Evolutionary conservation across 1,284 basidiomycete species (phyloP).

Genomic region (Austropuccinia psidii): DNA sequence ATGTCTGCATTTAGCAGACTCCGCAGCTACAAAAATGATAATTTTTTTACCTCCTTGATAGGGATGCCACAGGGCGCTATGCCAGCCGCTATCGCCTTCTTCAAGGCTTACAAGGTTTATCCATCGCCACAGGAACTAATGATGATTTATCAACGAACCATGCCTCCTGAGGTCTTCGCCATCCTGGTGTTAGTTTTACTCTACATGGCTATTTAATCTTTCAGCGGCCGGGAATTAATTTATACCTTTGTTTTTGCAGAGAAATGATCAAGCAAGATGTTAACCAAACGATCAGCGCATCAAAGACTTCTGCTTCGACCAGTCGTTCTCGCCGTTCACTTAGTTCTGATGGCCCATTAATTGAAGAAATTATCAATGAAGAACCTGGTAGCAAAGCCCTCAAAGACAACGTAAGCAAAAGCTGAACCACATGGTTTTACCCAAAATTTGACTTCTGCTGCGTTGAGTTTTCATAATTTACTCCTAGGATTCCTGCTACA

Average conservation of each 20-base stretch:
- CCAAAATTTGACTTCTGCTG: too few relatives aligned
- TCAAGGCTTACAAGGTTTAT: slow-evolving; percentile 47
- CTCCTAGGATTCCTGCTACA: too few relatives aligned
- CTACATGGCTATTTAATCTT: neutral
- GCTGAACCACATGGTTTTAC: too few relatives aligned
- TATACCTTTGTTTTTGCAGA: neutral
- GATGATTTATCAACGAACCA: slow-evolving; percentile 48
- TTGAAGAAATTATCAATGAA: slow-evolving; percentile 34
- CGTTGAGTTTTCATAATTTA: too few relatives aligned
- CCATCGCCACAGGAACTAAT: slow-evolving; percentile 46
- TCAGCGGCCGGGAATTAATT: neutral
- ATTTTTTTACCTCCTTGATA: slow-evolving; percentile 34
- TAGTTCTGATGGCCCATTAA: slow-evolving; percentile 21
- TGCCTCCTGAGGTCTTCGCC: slow-evolving; percentile 47
- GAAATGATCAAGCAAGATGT: slow-evolving; percentile 37
- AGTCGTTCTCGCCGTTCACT: neutral
- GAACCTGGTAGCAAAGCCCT: too few relatives aligned
- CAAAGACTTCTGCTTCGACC: neutral
- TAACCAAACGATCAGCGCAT: slow-evolving; percentile 19
- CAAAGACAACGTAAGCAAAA: too few relatives aligned
- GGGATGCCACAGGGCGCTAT: slow-evolving; percentile 44
- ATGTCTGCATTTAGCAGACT: neutral
- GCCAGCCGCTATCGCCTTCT: slow-evolving; percentile 46
- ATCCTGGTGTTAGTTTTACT: slow-evolving; percentile 45
- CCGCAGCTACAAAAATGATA: neutral